Evolutionary conservation across 352 stramenopile genomes (phyloP).

Genomic region (Thalassiosira hispida): DNA sequence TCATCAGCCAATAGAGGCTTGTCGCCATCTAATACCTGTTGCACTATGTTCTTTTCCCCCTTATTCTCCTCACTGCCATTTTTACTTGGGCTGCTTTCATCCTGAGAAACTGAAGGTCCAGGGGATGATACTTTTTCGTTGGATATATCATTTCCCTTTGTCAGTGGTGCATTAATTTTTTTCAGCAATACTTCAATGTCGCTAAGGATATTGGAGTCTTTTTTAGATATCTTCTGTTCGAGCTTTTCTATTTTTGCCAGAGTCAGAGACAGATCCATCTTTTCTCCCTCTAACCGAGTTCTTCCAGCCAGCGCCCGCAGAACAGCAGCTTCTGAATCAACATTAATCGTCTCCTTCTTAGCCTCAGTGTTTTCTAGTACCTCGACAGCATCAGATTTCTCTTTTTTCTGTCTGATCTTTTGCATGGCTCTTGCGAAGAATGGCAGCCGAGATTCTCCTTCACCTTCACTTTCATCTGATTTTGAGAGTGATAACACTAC

Average conservation of each 20-base stretch:
- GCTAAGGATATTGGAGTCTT: conserved; percentile 21
- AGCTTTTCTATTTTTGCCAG: conserved; percentile 57
- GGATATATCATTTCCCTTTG: no score
- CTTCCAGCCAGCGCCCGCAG: conserved; percentile 39
- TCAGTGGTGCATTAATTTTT: conserved; percentile 31
- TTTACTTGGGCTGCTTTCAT: conserved; percentile 12
- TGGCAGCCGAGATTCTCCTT: conserved; percentile 24
- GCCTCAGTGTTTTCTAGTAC: conserved; percentile 1
- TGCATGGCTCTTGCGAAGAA: conserved; percentile 34
- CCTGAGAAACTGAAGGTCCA: no score
- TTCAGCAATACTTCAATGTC: conserved; percentile 21
- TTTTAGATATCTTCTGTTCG: conserved; percentile 17
- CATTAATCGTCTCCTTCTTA: background rate
- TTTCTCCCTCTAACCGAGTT: conserved; percentile 48
- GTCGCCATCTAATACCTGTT: conserved; percentile 29
- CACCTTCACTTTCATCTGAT: conserved; percentile 10
- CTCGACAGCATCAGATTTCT: background rate
- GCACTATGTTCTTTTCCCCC: conserved; percentile 13
- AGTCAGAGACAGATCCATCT: conserved; percentile 40
- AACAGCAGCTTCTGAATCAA: conserved; percentile 32
- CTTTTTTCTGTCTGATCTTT: conserved; percentile 31
- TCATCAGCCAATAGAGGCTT: conserved; percentile 44
- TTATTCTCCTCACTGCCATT: conserved; percentile 6
- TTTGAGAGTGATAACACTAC: conserved; percentile 6
- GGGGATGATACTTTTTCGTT: no score